Conservation (phyloP, 225 moss, liverwort and hornwort genomes). For the Bryum argenteum region DNA sequence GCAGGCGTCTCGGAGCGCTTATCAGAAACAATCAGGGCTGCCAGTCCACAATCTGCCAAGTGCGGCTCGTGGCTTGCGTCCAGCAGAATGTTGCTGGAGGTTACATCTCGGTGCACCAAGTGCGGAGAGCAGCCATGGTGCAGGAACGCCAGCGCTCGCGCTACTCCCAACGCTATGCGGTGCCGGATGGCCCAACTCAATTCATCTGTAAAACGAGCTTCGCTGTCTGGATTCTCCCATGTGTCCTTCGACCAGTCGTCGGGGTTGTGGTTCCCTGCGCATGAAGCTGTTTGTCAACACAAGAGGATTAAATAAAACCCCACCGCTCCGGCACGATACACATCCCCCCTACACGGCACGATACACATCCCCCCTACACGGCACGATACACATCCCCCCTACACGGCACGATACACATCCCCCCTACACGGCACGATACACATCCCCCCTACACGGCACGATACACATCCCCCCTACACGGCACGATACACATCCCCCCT, state of each 20-base stretch:
- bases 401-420: no score
- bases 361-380: no score
- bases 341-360: no score
- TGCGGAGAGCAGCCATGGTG: conserved; percentile 62
- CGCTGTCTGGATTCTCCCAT: conserved; percentile 70
- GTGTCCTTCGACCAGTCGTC: conserved; percentile 84
- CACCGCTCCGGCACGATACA: not conserved
- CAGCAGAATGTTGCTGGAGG: conserved; percentile 72
- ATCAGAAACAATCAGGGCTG: conserved; percentile 46
- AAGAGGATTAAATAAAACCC: conserved; percentile 35
- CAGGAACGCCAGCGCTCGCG: conserved; percentile 17
- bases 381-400: no score
- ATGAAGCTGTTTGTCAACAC: conserved; percentile 38
- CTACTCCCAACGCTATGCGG: conserved; percentile 4
- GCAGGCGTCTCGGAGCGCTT: conserved; percentile 36
- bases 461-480: no score
- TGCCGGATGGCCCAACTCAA: conserved; percentile 21
- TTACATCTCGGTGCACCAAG: conserved; percentile 75
- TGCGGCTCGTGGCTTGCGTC: conserved; percentile 65
- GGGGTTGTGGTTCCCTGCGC: conserved; percentile 55
- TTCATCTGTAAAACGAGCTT: conserved; percentile 28
- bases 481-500: no score
- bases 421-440: no score
- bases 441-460: no score
- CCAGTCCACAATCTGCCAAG: conserved; percentile 75